Evolutionary conservation across 345 rosid species (phyloP).

Genomic region (Eucalyptus erythrocorys): DNA sequence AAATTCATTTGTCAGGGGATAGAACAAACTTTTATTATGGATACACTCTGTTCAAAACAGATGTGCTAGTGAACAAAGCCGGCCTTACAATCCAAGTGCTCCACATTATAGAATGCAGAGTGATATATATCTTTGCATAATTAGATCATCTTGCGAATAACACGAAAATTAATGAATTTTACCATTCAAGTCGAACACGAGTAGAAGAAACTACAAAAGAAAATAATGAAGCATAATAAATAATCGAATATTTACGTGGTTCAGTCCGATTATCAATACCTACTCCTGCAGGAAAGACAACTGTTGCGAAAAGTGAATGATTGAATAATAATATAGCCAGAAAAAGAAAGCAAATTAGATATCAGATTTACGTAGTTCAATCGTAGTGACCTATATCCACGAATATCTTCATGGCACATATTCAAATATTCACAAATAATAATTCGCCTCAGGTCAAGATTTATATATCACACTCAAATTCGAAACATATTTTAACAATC

Average conservation of each 20-base stretch:
- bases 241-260: accelerated
- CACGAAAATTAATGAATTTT: background rate
- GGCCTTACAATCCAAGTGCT: background rate
- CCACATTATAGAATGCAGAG: background rate
- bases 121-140: background rate
- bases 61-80: background rate
- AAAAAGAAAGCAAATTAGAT: accelerated
- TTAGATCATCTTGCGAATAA: background rate
- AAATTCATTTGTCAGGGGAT: background rate
- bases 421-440: too few relatives aligned
- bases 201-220: background rate
- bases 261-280: accelerated
- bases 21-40: background rate
- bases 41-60: background rate
- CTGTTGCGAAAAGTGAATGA: accelerated
- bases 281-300: background rate
- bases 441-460: too few relatives aligned
- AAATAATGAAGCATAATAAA: accelerated
- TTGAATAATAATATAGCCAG: accelerated
- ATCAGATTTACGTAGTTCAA: accelerated
- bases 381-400: accelerated
- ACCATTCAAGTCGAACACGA: accelerated
- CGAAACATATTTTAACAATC: accelerated
- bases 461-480: accelerated
- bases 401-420: too few relatives aligned